Conservation (phyloP, 345 rosid genomes). For the Pugionium cornutum region DNA sequence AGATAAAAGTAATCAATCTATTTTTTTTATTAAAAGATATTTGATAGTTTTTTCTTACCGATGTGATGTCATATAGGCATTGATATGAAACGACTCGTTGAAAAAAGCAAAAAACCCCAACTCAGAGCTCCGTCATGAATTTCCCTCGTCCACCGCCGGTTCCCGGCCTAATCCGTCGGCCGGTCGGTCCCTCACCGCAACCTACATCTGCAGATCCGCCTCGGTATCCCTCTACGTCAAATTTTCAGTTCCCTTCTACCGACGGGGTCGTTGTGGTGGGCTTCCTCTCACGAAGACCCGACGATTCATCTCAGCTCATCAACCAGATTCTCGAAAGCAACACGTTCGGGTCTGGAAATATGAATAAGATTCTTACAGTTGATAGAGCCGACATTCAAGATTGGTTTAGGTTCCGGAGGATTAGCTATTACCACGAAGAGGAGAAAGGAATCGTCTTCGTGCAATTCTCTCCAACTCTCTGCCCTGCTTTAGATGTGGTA, state of each 20-base stretch:
- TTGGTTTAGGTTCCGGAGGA: conserved; percentile 67
- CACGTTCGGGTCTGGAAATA: conserved; percentile 65
- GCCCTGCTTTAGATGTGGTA: conserved; percentile 45
- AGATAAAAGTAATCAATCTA: no score
- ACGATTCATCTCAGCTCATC: conserved; percentile 60
- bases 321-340: conserved; percentile 63
- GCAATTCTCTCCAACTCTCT: conserved; percentile 61
- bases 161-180: conserved; percentile 77
- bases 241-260: conserved; percentile 38
- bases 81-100: no score
- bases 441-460: conserved; percentile 67
- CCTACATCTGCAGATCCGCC: conserved; percentile 28
- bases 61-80: no score
- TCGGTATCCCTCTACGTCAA: conserved; percentile 25
- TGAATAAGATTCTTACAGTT: conserved; percentile 41
- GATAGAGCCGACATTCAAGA: conserved; percentile 51
- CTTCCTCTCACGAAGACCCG: conserved; percentile 57
- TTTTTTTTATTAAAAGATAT: no score
- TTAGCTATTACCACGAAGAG: conserved; percentile 65
- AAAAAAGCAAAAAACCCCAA: neutral
- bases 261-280: conserved; percentile 75
- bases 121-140: conserved; percentile 43
- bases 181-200: conserved; percentile 31
- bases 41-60: no score
- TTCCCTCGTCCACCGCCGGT: conserved; percentile 51